phyloP scores from a whole-genome alignment of 805 yeast species.

The Yueomyces sp. region DNA sequence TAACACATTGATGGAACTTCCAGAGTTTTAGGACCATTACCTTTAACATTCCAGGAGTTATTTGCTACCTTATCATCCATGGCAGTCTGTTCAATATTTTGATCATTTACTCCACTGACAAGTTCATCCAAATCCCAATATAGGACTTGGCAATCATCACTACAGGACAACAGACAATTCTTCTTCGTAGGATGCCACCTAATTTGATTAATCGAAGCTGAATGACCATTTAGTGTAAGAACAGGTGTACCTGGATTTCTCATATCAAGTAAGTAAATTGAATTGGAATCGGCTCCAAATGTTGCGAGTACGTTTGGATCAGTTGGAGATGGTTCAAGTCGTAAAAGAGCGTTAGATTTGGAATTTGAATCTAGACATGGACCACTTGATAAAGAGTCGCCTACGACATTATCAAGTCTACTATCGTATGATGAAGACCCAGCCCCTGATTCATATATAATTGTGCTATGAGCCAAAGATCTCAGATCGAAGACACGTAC shows the following conservation, averaged over 20 bases:
- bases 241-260: conserved; percentile 80
- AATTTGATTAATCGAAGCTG: conserved; percentile 55
- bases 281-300: conserved; percentile 54
- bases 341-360: conserved; percentile 47
- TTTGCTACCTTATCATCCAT: not conserved
- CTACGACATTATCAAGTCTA: not conserved
- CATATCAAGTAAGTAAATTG: conserved; percentile 63
- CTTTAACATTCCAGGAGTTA: not conserved
- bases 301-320: conserved; percentile 81
- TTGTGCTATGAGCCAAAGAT: conserved; percentile 83
- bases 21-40: conserved; percentile 1
- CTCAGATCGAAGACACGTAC: conserved; percentile 86
- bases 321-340: conserved; percentile 63
- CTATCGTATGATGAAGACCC: not conserved
- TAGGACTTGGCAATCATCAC: conserved; percentile 62
- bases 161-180: conserved; percentile 47
- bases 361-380: conserved; percentile 12
- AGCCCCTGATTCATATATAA: conserved; percentile 68
- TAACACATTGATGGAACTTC: conserved; percentile 33
- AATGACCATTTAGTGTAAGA: conserved; percentile 53
- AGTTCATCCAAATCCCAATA: conserved; percentile 45
- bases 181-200: conserved; percentile 69
- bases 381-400: not conserved
- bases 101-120: conserved; percentile 4
- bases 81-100: not conserved